Base-by-base conservation (phyloP, 2,329 filamentous ascomycete genomes). In the Anthostomella pinea region DNA sequence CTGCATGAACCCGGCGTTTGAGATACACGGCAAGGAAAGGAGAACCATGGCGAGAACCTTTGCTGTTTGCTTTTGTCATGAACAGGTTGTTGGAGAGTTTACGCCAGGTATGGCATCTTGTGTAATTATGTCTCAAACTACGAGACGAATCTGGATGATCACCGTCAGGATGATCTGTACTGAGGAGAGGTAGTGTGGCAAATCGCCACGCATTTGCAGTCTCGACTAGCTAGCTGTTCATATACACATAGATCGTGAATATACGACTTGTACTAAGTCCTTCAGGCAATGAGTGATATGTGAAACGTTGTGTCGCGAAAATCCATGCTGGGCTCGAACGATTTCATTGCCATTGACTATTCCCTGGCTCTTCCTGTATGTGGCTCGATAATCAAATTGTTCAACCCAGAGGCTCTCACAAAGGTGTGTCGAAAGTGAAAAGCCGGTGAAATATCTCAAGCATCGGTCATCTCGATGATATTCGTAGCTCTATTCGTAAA, bases 1-100 rank as follows among this genome's bases (percentile, higher is more conserved):
- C 43, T 56, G 53, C 53, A 56, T 56, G 38, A 41, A 25, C 50
- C 42, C 45, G 53, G 53, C 53, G 53, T 56, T 54, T 30, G 36
- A 43, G 45, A 50, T 44, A 39, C 34, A 42, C 46, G 49, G 46
- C 43, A 34, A 46, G 39, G 45, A 36, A 38, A 41, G 28, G 43
- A 41, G 45, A 43, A 30, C 44, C 43, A 44, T 52, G 33, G 42
- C 38, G 41, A 41, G 38, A 38, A 41, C 15, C 41, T 48, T 36
- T 37, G 38, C 14, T 31, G 39, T 48, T 44, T 43, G 13, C 33
- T 43, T 28, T 35, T 46, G 40, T 49, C 45, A 41, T 43, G 23
- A 28, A 39, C 37, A 41, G 38, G 43, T 42, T 33, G 30, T 34
- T 35, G 11, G 24, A 39, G 29, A 44, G 39, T 46, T 44, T 38